phyloP scores from a whole-genome alignment of 495 filamentous ascomycete species.

The Xylaria sp. region DNA sequence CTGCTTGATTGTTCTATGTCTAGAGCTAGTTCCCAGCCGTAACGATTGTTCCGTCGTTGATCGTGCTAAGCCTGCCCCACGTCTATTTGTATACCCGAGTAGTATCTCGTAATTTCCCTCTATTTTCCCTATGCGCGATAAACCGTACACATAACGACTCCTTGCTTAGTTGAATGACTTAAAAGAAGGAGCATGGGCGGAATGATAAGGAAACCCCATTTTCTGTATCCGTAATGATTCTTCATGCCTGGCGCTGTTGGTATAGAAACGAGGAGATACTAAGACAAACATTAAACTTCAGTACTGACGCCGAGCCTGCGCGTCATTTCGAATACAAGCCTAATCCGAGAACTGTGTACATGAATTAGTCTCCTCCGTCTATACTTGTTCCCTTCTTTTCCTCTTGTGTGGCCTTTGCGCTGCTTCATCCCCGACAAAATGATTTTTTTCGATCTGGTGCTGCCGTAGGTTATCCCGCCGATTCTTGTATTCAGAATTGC shows the following conservation, averaged over 20 bases:
- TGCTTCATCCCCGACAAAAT: conserved; percentile 51
- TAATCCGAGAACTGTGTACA: conserved; percentile 8
- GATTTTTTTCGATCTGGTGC: conserved; percentile 58
- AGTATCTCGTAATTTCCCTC: conserved; percentile 11
- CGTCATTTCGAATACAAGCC: not conserved
- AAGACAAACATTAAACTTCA: conserved; percentile 2
- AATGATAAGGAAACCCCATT: conserved; percentile 7
- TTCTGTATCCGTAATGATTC: conserved; percentile 23
- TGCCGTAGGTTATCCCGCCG: conserved; percentile 57
- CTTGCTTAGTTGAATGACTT: not conserved
- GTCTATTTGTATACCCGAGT: conserved; percentile 10
- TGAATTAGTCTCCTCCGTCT: conserved; percentile 5
- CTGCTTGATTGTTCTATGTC: conserved; percentile 15
- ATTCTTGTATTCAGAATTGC: conserved; percentile 57
- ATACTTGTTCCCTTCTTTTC: conserved; percentile 42
- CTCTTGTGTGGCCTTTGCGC: conserved; percentile 50
- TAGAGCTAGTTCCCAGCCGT: conserved; percentile 1
- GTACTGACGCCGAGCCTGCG: conserved; percentile 18
- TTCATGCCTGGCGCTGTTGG: not conserved
- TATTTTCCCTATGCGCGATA: not conserved
- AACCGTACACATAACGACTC: not conserved
- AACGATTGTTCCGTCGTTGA: conserved; percentile 8
- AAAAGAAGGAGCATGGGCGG: not conserved
- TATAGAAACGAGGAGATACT: conserved; percentile 1
- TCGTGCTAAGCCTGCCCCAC: not conserved